Percentiles rank a stretch among this genome's conserved stretches.
Conservation (phyloP, 306 rosid species). For the Ziziphus jujuba region DNA sequence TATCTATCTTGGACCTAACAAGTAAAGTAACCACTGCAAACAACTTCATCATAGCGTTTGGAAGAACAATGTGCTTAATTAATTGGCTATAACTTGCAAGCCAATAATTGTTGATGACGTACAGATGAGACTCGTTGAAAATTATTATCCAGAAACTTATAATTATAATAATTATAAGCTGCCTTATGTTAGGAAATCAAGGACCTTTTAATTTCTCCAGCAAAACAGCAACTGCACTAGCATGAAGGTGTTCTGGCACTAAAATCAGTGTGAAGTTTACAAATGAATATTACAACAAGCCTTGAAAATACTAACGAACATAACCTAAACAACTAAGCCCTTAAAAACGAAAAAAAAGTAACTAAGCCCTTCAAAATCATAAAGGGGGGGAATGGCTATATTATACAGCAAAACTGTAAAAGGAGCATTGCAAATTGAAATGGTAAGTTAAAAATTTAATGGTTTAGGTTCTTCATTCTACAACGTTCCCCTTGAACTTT, state of each 20-base stretch:
- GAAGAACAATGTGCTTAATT: neutral
- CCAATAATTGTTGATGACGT: neutral
- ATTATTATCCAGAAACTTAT: no score
- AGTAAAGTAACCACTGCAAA: neutral
- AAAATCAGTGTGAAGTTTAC: no score
- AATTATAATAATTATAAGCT: no score
- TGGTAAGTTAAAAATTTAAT: neutral
- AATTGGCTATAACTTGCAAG: neutral
- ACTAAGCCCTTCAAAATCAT: neutral
- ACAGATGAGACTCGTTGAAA: neutral
- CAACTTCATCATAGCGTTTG: neutral
- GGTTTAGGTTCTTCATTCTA: neutral
- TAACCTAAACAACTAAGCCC: no score
- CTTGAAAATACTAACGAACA: no score
- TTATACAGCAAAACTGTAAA: slow-evolving; percentile 9
- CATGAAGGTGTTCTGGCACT: no score
- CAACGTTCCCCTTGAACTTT: neutral
- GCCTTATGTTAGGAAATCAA: no score
- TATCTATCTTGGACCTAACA: neutral
- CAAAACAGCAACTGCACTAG: no score
- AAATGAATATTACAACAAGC: no score
- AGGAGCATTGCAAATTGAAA: neutral
- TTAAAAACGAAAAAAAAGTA: neutral
- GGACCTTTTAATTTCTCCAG: no score
- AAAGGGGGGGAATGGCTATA: neutral